Base-by-base conservation (phyloP, 2,329 filamentous ascomycete species). In the Exophiala sp. region DNA sequence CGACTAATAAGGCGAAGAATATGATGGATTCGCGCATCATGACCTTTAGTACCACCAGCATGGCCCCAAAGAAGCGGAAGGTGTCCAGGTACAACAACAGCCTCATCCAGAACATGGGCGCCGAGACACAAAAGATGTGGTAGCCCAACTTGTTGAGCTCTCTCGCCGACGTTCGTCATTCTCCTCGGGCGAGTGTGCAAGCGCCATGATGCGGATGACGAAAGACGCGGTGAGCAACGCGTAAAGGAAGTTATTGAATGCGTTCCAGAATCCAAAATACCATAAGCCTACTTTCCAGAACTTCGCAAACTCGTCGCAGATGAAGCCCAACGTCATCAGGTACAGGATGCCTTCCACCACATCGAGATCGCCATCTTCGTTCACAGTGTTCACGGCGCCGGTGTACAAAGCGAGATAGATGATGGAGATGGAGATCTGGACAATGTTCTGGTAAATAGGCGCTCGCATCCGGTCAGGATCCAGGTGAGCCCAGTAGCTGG, bases 221-320 rank as follows among this genome's bases (percentile, higher is more conserved):
- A 98, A 83, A 2, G 88, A 95, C 2, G 86, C 79, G 0, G 82
- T 79, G 27, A 98, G 74, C 1, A 97, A 74, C 0, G 78, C 69
- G 67, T 98, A 98, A 0, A 98, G 76, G 0, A 84, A 76, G 21
- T 80, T 78, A 68, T 98, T 98, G 74, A 98, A 95, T 19, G 86
- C 86, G 63, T 95, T 96, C 93, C 93, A 97, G 67, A 98, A 98
- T 16, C 88, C 85, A 48, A 98, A 76, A 63, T 97, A 97, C 62
- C 85, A 86, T 55, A 86, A 80, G 8, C 93, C 93, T 11, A 95
- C 86, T 66, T 98, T 98, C 80, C 88, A 95, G 60, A 96, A 80
- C 68, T 98, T 98, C 64, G 82, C 73, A 1, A 83, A 59, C 65
- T 97, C 93, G 64, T 98, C 91, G 61, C 83, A 89, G 24, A 96